Percentiles rank a stretch among this genome's conserved stretches.
phyloP scores from a whole-genome alignment of 345 rosid genomes.

The Cardiospermum halicacabum region DNA sequence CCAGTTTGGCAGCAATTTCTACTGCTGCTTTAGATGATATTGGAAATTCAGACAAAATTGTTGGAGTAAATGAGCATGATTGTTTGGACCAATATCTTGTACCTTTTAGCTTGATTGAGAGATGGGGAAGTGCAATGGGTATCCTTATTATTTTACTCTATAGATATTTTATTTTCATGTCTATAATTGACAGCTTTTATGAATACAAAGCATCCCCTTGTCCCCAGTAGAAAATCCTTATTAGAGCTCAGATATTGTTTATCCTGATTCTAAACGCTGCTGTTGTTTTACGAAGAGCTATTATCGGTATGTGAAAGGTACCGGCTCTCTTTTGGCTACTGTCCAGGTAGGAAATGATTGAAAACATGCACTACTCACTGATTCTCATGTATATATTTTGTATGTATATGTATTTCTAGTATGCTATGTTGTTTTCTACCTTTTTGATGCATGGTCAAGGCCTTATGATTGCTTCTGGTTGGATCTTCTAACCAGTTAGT shows the following conservation, averaged over 20 bases:
- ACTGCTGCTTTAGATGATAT: conserved; percentile 19
- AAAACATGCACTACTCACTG: not conserved
- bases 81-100: conserved; percentile 52
- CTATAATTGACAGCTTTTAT: not conserved
- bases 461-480: not conserved
- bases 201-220: not conserved
- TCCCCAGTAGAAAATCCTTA: conserved; percentile 20
- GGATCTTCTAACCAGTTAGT: not conserved
- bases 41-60: conserved; percentile 28
- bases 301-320: conserved; percentile 87
- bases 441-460: not conserved
- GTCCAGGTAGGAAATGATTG: conserved; percentile 43
- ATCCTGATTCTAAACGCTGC: conserved; percentile 83
- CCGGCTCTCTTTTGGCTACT: conserved; percentile 91
- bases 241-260: conserved; percentile 59
- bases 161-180: conserved; percentile 7
- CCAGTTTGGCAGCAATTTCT: conserved; percentile 12
- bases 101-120: conserved; percentile 67
- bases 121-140: conserved; percentile 99
- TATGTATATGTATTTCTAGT: not conserved
- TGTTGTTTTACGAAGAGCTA: conserved; percentile 98
- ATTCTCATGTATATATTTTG: not conserved
- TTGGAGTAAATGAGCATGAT: conserved; percentile 25
- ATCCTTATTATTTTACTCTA: conserved; percentile 39
- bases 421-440: conserved; percentile 1